Conservation (phyloP, 345 rosid genomes). For the Hibiscus mutabilis region DNA sequence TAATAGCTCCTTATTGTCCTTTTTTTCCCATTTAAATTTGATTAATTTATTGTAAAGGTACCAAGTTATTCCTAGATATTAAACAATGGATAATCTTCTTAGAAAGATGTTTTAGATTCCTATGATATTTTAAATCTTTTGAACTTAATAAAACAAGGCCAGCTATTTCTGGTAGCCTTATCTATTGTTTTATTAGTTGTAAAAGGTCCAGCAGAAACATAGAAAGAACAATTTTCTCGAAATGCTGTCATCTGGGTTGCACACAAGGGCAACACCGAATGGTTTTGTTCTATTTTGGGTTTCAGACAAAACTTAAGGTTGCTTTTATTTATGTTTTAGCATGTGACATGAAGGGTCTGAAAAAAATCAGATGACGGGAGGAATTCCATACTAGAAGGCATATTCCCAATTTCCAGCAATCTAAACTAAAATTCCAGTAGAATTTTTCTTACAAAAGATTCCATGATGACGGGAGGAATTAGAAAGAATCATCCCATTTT, state of each 20-base stretch:
- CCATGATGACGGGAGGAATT: background rate
- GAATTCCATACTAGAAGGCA: background rate
- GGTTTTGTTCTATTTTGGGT: background rate
- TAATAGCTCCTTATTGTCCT: no score
- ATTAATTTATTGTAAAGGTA: no score
- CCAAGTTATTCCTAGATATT: no score
- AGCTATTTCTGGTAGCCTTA: background rate
- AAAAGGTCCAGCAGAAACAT: background rate
- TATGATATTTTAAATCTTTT: background rate
- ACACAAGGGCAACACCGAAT: background rate
- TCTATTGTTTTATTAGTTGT: background rate
- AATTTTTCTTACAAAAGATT: background rate
- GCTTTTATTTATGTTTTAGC: background rate
- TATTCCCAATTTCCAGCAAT: background rate
- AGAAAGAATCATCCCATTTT: background rate
- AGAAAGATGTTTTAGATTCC: background rate
- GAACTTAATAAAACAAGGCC: constrained; percentile 2
- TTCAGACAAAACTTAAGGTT: background rate
- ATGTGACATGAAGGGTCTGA: background rate
- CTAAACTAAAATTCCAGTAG: background rate
- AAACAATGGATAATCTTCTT: no score
- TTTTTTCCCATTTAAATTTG: no score
- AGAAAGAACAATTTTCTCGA: background rate
- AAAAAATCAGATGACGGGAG: no score
- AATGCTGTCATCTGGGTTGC: background rate